These are phyloP conservation scores for Medicago arabica DNA, from an alignment of 306 rosid genomes.

Conservation along the genomic window DNA sequence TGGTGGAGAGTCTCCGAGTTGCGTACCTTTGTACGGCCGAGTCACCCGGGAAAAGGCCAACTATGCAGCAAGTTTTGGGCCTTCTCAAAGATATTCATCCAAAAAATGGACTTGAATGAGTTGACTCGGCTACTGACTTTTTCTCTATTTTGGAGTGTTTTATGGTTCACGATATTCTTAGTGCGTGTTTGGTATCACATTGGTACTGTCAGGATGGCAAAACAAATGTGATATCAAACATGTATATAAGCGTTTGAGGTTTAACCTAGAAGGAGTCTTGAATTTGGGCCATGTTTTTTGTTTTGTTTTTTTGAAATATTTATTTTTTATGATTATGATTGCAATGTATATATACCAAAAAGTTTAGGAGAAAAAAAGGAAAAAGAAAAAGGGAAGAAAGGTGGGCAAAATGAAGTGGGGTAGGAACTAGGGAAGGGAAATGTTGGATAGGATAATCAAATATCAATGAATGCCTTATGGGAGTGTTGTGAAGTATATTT, in stretches of 20 bases:
- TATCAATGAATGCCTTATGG: background rate
- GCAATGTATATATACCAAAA: conserved; percentile 35
- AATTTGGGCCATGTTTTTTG: conserved; percentile 31
- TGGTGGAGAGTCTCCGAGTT: conserved; percentile 91
- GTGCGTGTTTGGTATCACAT: background rate
- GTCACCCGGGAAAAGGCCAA: conserved; percentile 83
- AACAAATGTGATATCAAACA: background rate
- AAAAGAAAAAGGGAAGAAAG: conserved; percentile 27
- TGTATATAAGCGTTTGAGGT: background rate
- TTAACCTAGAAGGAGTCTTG: conserved; percentile 22
- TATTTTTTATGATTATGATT: conserved; percentile 31
- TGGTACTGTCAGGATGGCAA: background rate
- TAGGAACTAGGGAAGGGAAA: conserved; percentile 7
- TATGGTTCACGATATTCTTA: background rate
- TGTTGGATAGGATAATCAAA: background rate
- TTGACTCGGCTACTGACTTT: conserved; percentile 12
- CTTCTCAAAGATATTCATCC: conserved; percentile 80
- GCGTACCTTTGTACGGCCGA: conserved; percentile 94
- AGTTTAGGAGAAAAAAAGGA: background rate
- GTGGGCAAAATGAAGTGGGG: conserved; percentile 38
- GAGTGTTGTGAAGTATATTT: conserved; percentile 17
- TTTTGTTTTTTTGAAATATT: conserved; percentile 7
- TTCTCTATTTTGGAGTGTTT: background rate
- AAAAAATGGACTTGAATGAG: conserved; percentile 40
- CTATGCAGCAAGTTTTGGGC: conserved; percentile 89